Evolutionary conservation across 768 basidiomycete genomes (phyloP).

Genomic region (Pisolithus microcarpus): DNA sequence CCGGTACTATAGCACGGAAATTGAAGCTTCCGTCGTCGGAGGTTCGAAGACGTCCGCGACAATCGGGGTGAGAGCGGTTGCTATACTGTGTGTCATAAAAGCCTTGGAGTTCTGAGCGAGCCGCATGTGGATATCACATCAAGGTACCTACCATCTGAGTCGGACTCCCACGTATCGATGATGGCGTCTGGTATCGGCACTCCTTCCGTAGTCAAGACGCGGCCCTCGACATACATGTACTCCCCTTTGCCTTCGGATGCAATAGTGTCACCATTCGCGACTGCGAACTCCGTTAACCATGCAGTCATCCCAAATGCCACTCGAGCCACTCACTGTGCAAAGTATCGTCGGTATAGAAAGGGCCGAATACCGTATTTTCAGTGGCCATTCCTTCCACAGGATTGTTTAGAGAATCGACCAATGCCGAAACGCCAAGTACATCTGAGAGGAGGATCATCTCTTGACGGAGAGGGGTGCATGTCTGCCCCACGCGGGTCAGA

Average conservation of each 20-base stretch:
- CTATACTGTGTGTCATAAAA: constrained; percentile 48
- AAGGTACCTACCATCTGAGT: constrained; percentile 42
- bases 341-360: constrained; percentile 76
- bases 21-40: constrained; percentile 57
- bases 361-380: constrained; percentile 72
- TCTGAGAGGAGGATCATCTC: constrained; percentile 88
- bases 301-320: too few relatives aligned
- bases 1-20: constrained; percentile 65
- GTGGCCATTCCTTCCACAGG: constrained; percentile 56
- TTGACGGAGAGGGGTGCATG: constrained; percentile 59
- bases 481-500: constrained; percentile 68
- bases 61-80: constrained; percentile 54
- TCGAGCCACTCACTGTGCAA: constrained; percentile 46
- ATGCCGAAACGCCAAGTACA: constrained; percentile 65
- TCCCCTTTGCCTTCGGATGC: constrained; percentile 85
- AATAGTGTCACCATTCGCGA: constrained; percentile 63
- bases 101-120: constrained; percentile 6
- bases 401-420: constrained; percentile 73
- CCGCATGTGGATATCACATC: constrained; percentile 29
- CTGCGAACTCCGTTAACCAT: constrained; percentile 28
- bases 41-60: constrained; percentile 57
- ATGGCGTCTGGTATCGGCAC: constrained; percentile 55
- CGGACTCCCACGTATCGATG: constrained; percentile 85
- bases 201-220: constrained; percentile 51
- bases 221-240: constrained; percentile 75